phyloP scores from a whole-genome alignment of 257 asterid genomes.

The Eustoma russellianum region DNA sequence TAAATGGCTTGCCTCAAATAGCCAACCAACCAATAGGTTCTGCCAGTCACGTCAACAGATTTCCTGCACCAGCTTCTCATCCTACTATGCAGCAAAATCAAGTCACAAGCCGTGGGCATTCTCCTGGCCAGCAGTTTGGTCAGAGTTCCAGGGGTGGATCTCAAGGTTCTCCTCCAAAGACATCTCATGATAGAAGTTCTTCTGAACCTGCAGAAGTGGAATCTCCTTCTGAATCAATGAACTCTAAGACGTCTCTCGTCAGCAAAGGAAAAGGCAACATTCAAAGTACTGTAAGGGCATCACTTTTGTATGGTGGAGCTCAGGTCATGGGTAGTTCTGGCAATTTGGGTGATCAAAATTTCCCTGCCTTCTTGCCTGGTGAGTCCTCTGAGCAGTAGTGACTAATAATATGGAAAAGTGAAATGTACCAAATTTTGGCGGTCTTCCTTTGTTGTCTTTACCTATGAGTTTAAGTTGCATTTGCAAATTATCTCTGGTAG shows the following conservation, averaged over 20 bases:
- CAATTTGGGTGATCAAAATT: slow-evolving; percentile 66
- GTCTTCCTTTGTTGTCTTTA: too few relatives aligned
- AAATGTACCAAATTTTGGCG: background rate
- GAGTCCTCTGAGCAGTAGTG: slow-evolving; percentile 1
- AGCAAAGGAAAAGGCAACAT: slow-evolving; percentile 58
- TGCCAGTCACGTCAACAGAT: slow-evolving; percentile 48
- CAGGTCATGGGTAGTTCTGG: slow-evolving; percentile 70
- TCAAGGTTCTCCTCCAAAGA: slow-evolving; percentile 57
- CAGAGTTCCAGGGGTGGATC: slow-evolving; percentile 42
- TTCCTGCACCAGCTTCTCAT: slow-evolving; percentile 34
- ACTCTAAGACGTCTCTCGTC: slow-evolving; percentile 50
- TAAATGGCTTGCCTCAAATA: slow-evolving; percentile 37
- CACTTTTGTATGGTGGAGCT: slow-evolving; percentile 66
- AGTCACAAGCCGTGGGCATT: slow-evolving; percentile 40
- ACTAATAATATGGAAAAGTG: background rate
- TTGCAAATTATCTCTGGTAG: background rate
- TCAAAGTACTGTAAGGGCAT: slow-evolving; percentile 57
- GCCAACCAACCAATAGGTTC: slow-evolving; percentile 52
- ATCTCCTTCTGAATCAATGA: slow-evolving; percentile 41
- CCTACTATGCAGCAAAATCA: slow-evolving; percentile 44
- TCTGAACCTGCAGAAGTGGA: slow-evolving; percentile 50
- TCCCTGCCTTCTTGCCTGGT: slow-evolving; percentile 91
- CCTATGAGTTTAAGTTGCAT: background rate
- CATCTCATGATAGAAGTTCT: slow-evolving; percentile 27
- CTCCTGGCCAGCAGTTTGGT: slow-evolving; percentile 45